Conservation (phyloP, 768 basidiomycete species). For the Sporobolomyces pararoseus region DNA sequence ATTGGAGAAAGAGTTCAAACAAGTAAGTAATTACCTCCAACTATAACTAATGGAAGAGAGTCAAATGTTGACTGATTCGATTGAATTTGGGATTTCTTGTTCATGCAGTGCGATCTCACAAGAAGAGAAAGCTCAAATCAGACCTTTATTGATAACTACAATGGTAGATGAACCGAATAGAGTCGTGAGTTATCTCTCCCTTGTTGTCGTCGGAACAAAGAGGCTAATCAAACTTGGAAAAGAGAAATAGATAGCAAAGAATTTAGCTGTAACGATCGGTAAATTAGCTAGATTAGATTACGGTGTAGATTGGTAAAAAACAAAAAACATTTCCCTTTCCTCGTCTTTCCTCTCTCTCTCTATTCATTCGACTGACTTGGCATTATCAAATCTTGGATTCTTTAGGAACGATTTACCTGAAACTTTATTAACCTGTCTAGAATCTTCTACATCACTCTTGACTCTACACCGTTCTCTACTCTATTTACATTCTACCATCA, state of each 20-base stretch:
- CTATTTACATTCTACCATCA: conserved; percentile 37
- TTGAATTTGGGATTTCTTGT: neutral
- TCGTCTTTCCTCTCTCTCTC: conserved; percentile 41
- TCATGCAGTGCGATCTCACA: conserved; percentile 61
- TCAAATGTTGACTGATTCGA: neutral
- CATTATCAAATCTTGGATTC: neutral
- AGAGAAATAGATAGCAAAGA: conserved; percentile 54
- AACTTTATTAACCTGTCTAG: conserved; percentile 59
- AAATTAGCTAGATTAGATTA: conserved; percentile 77
- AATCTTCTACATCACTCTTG: conserved; percentile 50
- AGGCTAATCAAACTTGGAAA: no score
- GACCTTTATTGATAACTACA: conserved; percentile 60
- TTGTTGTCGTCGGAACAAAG: no score
- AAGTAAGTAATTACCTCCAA: conserved; percentile 34
- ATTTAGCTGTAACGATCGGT: conserved; percentile 67
- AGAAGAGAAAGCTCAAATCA: conserved; percentile 64
- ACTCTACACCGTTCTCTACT: conserved; percentile 40
- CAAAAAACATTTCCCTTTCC: no score
- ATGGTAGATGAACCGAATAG: conserved; percentile 76
- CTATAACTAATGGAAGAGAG: neutral
- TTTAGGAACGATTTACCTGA: conserved; percentile 62
- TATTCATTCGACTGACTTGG: neutral
- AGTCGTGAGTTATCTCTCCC: conserved; percentile 54
- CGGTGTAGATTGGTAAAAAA: conserved; percentile 66
- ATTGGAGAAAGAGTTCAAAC: conserved; percentile 64